Conservation (phyloP, 345 rosid species). For the Salix koriyanagi region DNA sequence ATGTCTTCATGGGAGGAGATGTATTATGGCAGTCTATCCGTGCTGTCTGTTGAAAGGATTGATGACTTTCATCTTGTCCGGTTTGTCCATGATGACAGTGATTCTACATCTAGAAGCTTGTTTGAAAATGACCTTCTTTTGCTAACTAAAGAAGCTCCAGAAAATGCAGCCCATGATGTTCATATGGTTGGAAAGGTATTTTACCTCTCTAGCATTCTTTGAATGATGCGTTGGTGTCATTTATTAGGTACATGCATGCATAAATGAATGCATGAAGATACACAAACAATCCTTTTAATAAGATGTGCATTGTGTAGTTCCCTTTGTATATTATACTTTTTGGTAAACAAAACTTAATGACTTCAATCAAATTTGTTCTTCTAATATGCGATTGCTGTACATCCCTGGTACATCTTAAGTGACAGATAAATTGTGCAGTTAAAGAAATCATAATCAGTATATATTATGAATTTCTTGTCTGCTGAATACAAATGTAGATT, state of each 20-base stretch:
- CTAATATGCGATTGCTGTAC: no score
- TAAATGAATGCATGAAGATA: no score
- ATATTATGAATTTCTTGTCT: neutral
- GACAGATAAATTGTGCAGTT: neutral
- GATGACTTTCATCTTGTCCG: slow-evolving; percentile 95
- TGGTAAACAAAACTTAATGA: no score
- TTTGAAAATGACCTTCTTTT: slow-evolving; percentile 86
- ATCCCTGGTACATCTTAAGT: neutral
- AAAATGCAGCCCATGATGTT: slow-evolving; percentile 45
- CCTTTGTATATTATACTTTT: no score
- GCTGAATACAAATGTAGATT: neutral
- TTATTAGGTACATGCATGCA: no score
- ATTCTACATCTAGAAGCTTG: slow-evolving; percentile 56
- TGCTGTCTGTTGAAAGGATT: slow-evolving; percentile 85
- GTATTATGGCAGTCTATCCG: slow-evolving; percentile 69
- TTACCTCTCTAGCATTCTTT: neutral
- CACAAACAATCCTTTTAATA: no score
- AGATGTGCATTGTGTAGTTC: no score
- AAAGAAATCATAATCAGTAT: neutral
- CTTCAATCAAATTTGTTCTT: no score
- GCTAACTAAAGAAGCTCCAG: slow-evolving; percentile 74
- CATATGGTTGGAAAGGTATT: slow-evolving; percentile 90
- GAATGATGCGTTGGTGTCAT: no score
- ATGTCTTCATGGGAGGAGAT: slow-evolving; percentile 80
- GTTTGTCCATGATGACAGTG: slow-evolving; percentile 72